A percentile compares a stretch with the other conserved stretches of the same genome.
Evolutionary conservation across 805 yeast genomes (phyloP).

Genomic region (Suhomyces faveliae): DNA sequence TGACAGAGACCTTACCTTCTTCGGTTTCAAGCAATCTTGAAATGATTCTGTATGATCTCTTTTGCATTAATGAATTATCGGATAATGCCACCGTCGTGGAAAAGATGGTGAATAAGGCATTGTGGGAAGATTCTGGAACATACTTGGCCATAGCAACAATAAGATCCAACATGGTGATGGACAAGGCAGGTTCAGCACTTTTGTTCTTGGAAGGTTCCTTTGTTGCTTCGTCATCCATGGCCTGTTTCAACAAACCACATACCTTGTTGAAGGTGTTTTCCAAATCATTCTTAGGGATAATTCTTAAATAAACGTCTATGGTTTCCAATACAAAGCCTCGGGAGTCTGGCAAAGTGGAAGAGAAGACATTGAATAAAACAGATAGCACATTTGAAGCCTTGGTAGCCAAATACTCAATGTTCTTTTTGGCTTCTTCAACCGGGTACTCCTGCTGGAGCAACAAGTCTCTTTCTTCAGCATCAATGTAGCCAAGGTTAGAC

Average conservation of each 20-base stretch:
- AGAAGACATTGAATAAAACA: slow-evolving; percentile 86
- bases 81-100: slow-evolving; percentile 56
- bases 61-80: slow-evolving; percentile 71
- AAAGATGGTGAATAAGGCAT: slow-evolving; percentile 77
- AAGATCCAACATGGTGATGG: slow-evolving; percentile 88
- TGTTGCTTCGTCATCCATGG: slow-evolving; percentile 59
- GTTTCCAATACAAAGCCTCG: slow-evolving; percentile 85
- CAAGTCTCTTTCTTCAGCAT: slow-evolving; percentile 44
- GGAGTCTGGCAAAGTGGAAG: slow-evolving; percentile 82
- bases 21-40: slow-evolving; percentile 69
- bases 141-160: slow-evolving; percentile 84
- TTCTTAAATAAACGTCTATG: slow-evolving; percentile 73
- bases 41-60: slow-evolving; percentile 82
- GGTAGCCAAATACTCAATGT: slow-evolving; percentile 60
- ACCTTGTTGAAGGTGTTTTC: slow-evolving; percentile 80
- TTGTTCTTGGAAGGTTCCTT: slow-evolving; percentile 27
- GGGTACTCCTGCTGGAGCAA: slow-evolving; percentile 64
- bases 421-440: slow-evolving; percentile 49
- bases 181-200: slow-evolving; percentile 47
- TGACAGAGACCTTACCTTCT: slow-evolving; percentile 55
- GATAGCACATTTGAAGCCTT: slow-evolving; percentile 77
- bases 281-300: slow-evolving; percentile 66
- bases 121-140: slow-evolving; percentile 67
- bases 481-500: slow-evolving; percentile 63
- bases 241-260: slow-evolving; percentile 70